phyloP scores from a whole-genome alignment of 129 eudicot species.

The Apium graveolens region DNA sequence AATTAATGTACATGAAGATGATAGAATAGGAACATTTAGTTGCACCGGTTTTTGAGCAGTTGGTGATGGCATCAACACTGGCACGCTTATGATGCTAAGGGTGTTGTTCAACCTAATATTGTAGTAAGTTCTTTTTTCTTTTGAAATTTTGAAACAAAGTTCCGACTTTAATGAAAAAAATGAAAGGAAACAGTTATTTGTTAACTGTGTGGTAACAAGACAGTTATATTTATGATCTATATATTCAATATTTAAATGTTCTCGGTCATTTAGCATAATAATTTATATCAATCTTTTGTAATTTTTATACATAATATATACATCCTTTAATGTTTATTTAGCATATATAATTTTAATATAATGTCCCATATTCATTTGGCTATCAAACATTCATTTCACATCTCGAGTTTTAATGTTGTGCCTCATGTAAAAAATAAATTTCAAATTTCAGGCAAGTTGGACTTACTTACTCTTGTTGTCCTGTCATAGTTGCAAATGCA shows the following conservation, averaged over 20 bases:
- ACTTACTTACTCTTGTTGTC: no score
- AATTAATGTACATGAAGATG: not conserved
- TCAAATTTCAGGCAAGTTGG: no score
- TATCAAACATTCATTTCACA: no score
- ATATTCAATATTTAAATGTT: not conserved
- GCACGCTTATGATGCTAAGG: constrained; percentile 2
- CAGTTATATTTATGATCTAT: not conserved
- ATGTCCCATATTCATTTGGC: no score
- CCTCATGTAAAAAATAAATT: no score
- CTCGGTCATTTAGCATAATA: not conserved
- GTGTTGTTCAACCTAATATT: not conserved
- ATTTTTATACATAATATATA: not conserved
- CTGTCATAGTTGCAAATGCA: no score
- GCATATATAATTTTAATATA: not conserved
- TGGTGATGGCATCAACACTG: constrained; percentile 1
- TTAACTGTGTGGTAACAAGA: not conserved
- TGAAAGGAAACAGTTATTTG: no score
- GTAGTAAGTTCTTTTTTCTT: not conserved
- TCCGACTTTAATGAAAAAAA: no score
- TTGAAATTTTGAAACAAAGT: not conserved
- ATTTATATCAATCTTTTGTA: not conserved
- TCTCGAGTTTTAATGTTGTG: no score
- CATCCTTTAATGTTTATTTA: constrained; percentile 2
- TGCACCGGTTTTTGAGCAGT: constrained; percentile 1
- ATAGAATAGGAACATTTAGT: not conserved